Conservation (phyloP, 148 eudicot species). For the Arbutus unedo region DNA sequence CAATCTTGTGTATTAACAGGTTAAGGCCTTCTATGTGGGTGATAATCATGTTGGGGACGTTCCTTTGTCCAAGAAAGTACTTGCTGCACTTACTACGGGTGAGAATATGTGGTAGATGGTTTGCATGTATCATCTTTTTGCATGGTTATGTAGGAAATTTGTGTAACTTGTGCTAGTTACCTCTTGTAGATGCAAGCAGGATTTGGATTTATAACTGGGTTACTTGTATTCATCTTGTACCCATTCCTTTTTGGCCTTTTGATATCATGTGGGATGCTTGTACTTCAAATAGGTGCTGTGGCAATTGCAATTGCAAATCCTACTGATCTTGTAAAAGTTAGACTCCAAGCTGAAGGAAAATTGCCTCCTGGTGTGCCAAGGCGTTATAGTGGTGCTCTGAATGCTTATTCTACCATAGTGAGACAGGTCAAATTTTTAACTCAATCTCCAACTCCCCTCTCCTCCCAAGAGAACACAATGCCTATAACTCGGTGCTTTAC, state of each 20-base stretch:
- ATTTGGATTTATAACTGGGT: neutral
- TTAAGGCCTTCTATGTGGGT: conserved; percentile 74
- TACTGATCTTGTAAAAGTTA: conserved; percentile 96
- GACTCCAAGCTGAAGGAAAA: conserved; percentile 97
- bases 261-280: conserved; percentile 1
- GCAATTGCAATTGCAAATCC: conserved; percentile 85
- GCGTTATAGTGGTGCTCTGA: conserved; percentile 86
- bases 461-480: neutral
- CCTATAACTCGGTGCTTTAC: conserved; percentile 1
- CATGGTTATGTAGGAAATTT: neutral
- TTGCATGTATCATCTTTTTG: neutral
- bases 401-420: conserved; percentile 88
- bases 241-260: neutral
- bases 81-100: conserved; percentile 97
- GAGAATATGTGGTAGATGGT: conserved; percentile 17
- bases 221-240: conserved; percentile 7
- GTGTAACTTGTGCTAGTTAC: neutral
- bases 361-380: conserved; percentile 81
- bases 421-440: conserved; percentile 50
- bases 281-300: conserved; percentile 58
- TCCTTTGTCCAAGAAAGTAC: conserved; percentile 81
- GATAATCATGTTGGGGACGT: conserved; percentile 90
- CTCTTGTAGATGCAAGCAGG: neutral
- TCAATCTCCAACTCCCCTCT: neutral
- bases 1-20: conserved; percentile 40